Conservation (phyloP, 768 basidiomycete species). For the Termitomyces bulborhizus region DNA sequence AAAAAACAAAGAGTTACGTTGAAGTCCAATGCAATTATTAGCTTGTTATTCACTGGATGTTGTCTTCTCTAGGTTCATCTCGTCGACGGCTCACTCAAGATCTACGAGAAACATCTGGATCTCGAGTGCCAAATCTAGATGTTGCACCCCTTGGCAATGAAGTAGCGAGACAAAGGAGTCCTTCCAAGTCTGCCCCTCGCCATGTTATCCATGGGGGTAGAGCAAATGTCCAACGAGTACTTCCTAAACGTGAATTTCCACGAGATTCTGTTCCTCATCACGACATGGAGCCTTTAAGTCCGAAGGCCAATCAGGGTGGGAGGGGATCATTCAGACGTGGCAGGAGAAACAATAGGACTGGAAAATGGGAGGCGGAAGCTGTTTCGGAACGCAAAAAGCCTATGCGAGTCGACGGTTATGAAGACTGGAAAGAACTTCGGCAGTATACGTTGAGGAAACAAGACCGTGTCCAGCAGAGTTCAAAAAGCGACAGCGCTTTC, state of each 20-base stretch:
- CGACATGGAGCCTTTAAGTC: neutral
- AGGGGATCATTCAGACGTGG: constrained; percentile 7
- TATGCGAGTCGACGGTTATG: neutral
- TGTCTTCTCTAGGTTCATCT: constrained; percentile 7
- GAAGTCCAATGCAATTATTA: neutral
- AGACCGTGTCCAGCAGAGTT: neutral
- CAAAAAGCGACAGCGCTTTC: neutral
- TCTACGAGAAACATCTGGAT: constrained; percentile 5
- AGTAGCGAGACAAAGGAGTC: neutral
- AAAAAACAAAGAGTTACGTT: constrained; percentile 1
- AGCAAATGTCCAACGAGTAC: neutral
- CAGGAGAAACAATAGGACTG: neutral
- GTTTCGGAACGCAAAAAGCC: neutral
- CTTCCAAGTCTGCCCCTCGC: neutral
- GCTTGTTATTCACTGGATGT: neutral
- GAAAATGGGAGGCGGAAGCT: constrained; percentile 1
- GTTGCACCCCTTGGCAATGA: constrained; percentile 8
- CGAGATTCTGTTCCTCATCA: constrained; percentile 13
- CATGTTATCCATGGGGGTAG: neutral
- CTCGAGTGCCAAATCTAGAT: constrained; percentile 3
- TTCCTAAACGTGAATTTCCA: constrained; percentile 4
- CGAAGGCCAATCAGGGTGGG: neutral
- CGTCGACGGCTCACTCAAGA: constrained; percentile 13
- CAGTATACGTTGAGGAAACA: no score
- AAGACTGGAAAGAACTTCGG: neutral